A percentile compares a stretch with the other conserved stretches of the same genome.
These are phyloP conservation scores for Amaranthus palmeri DNA, from an alignment of 148 eudicot genomes.

Conservation along the genomic window DNA sequence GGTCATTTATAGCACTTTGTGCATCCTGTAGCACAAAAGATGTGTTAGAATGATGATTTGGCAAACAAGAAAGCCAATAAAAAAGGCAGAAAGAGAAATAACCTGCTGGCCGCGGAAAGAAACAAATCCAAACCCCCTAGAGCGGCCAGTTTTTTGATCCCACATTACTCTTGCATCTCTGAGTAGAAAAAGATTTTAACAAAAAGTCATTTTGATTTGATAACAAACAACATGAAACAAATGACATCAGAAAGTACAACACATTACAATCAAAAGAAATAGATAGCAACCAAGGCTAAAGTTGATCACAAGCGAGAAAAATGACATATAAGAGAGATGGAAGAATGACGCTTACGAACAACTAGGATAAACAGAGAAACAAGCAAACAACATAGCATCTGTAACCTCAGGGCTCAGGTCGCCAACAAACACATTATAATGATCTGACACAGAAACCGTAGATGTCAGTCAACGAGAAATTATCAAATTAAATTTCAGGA, in stretches of 20 bases:
- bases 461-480: constrained; percentile 2
- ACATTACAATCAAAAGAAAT: background rate
- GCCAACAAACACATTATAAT: constrained; percentile 89
- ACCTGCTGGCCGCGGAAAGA: constrained; percentile 94
- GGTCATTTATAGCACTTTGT: constrained; percentile 87
- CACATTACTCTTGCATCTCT: constrained; percentile 99
- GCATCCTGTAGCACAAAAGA: constrained; percentile 65
- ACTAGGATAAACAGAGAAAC: constrained; percentile 82
- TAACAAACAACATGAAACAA: no score
- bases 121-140: constrained; percentile 98
- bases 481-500: background rate
- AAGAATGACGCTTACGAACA: constrained; percentile 78
- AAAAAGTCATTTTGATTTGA: background rate
- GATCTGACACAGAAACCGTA: constrained; percentile 40
- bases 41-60: background rate
- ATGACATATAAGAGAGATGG: background rate
- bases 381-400: constrained; percentile 89
- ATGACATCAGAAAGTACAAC: background rate
- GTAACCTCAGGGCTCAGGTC: constrained; percentile 99
- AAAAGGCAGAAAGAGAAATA: background rate
- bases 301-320: background rate
- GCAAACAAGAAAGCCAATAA: background rate
- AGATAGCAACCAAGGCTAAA: background rate
- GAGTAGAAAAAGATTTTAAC: constrained; percentile 5
- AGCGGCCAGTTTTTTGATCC: constrained; percentile 98